A percentile compares a stretch with the other conserved stretches of the same genome.
These are phyloP conservation scores for Panaeolus papilionaceus DNA, from an alignment of 768 basidiomycete species.

Conservation along the genomic window DNA sequence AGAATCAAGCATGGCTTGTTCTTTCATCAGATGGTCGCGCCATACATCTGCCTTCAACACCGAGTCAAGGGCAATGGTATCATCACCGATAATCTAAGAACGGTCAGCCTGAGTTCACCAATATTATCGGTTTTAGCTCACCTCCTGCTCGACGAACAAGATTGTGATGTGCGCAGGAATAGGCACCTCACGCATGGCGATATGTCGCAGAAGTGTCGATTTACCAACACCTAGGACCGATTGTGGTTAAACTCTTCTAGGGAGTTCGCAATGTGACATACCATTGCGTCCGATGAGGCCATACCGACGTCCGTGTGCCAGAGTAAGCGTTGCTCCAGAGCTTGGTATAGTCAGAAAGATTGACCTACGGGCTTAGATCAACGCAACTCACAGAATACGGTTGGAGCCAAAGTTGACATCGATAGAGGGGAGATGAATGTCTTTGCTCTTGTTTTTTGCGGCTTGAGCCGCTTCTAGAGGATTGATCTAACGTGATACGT, in stretches of 20 bases:
- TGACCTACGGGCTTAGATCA: neutral
- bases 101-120: neutral
- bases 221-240: slow-evolving; percentile 81
- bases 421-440: slow-evolving; percentile 93
- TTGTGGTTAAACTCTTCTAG: neutral
- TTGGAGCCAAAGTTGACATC: slow-evolving; percentile 97
- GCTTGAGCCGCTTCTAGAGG: slow-evolving; percentile 81
- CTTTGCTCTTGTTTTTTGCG: slow-evolving; percentile 95
- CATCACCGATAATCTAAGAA: slow-evolving; percentile 86
- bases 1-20: slow-evolving; percentile 79
- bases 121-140: slow-evolving; percentile 33
- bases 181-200: slow-evolving; percentile 93
- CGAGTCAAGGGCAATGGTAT: slow-evolving; percentile 89
- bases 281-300: slow-evolving; percentile 92
- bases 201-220: slow-evolving; percentile 92
- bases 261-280: slow-evolving; percentile 29
- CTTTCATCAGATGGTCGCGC: slow-evolving; percentile 89
- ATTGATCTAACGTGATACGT: slow-evolving; percentile 67
- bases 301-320: slow-evolving; percentile 89
- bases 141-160: slow-evolving; percentile 98
- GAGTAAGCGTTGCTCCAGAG: slow-evolving; percentile 84
- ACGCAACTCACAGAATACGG: slow-evolving; percentile 74
- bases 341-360: slow-evolving; percentile 42
- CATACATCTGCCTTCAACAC: slow-evolving; percentile 99
- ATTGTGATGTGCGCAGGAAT: slow-evolving; percentile 96